phyloP scores from a whole-genome alignment of 192 early-diverging fungal genomes.

The Kickxella alabastrina region DNA sequence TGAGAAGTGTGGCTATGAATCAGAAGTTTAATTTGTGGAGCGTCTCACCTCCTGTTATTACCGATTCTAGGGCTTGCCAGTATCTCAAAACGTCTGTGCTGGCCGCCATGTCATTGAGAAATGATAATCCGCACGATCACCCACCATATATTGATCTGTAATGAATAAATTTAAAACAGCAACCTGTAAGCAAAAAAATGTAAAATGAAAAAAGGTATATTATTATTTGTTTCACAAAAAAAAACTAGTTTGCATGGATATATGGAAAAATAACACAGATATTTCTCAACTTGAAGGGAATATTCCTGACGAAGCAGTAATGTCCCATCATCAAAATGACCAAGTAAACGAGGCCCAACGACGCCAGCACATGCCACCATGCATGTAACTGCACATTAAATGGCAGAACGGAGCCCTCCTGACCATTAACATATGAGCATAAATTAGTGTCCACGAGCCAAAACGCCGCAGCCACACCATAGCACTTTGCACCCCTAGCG shows the following conservation, averaged over 20 bases:
- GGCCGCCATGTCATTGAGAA: conserved; percentile 8
- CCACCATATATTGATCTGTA: conserved; percentile 20
- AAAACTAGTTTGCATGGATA: conserved; percentile 25
- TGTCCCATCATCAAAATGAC: conserved; percentile 55
- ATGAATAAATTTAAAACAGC: too few species aligned
- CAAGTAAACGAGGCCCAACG: conserved; percentile 56
- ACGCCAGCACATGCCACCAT: conserved; percentile 62
- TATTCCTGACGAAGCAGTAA: conserved; percentile 36
- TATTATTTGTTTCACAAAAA: too few species aligned
- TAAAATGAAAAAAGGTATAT: conserved; percentile 8
- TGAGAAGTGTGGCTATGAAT: conserved; percentile 25
- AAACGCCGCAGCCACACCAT: conserved; percentile 18
- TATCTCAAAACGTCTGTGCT: conserved; percentile 14
- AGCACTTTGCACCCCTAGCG: conserved; percentile 23
- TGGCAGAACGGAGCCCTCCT: conserved; percentile 42
- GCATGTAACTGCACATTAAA: conserved; percentile 60
- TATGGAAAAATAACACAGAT: conserved; percentile 32
- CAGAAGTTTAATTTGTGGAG: too few species aligned
- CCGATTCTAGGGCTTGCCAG: background rate
- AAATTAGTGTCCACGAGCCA: conserved; percentile 51
- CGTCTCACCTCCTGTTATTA: conserved; percentile 28
- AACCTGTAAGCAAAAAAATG: too few species aligned
- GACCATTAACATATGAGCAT: conserved; percentile 48
- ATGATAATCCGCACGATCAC: conserved; percentile 15
- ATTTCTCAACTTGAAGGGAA: conserved; percentile 35